Base-by-base conservation (phyloP, 108 stramenopile species). In the Cyclotella choctawhatcheeana region DNA sequence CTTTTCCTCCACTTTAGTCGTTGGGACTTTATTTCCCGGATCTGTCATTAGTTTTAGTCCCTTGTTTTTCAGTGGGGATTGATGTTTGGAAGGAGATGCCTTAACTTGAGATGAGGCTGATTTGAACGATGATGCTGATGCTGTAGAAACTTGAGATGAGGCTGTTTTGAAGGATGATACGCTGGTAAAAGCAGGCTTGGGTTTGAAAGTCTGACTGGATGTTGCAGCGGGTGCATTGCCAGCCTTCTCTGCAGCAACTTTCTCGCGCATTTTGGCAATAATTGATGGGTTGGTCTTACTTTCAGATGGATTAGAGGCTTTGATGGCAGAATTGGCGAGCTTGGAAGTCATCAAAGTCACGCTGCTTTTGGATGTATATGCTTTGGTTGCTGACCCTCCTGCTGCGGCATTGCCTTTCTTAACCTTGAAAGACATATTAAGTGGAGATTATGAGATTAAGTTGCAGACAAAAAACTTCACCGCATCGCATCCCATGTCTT, bases 221-320 rank as follows among this genome's bases (percentile, higher is more conserved):
- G 40, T 52, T 5, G 72, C n/a, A n/a, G n/a, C n/a, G n/a, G n/a
- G n/a, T n/a, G n/a, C n/a, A n/a, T n/a, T n/a, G n/a, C n/a, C 8
- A 48, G 78, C 68, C 56, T 81, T 74, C 37, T 78, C 58, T 0
- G 85, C 67, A 69, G 81, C 77, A 33, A 70, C 76, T 72, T 90
- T 88, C 74, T 90, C 89, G 26, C 89, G 82, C 88, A 93, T 89
- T 74, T 89, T 78, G 0, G 88, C 85, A 2, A 82, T 75, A 21
- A 59, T 67, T 3, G 51, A 34, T 24, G 51, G 53, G 26, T 43
- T n/a, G n/a, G n/a, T 43, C 45, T 61, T 83, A 44, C 44, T 65
- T 8, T 79, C 68, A 10, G 58, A 55, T 56, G 81, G 71, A 1
- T 80, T 54, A 37, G 79, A 54, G 51, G 73, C 34, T n/a, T n/a